phyloP scores from a whole-genome alignment of 2,329 filamentous ascomycete species.

The Fusarium compactum region DNA sequence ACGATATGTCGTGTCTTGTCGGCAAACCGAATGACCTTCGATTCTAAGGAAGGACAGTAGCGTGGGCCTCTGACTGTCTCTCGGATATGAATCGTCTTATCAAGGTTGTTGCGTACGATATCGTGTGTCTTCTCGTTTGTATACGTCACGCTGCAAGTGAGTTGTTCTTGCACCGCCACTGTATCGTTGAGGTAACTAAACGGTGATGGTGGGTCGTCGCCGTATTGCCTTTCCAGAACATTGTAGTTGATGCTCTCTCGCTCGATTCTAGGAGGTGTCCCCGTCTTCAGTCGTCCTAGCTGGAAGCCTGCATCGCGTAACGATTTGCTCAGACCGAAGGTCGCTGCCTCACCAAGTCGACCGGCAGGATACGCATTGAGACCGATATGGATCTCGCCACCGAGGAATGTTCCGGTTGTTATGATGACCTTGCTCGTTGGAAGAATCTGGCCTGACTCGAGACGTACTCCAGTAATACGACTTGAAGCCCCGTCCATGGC shows the following conservation, averaged over 20 bases:
- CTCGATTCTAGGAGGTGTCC: slow-evolving; percentile 90
- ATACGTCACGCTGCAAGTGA: slow-evolving; percentile 87
- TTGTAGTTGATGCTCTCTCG: slow-evolving; percentile 84
- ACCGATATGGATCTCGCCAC: slow-evolving; percentile 96
- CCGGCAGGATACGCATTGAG: slow-evolving; percentile 87
- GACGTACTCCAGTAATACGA: slow-evolving; percentile 83
- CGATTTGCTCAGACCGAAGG: slow-evolving; percentile 91
- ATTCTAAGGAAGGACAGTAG: slow-evolving; percentile 95
- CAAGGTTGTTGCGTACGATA: slow-evolving; percentile 88
- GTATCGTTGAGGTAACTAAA: slow-evolving; percentile 90
- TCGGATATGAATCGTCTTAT: slow-evolving; percentile 95
- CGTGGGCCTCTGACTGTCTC: slow-evolving; percentile 94
- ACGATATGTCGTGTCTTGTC: slow-evolving; percentile 87
- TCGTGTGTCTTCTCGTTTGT: slow-evolving; percentile 87
- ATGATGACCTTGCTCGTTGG: slow-evolving; percentile 87
- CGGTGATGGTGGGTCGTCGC: slow-evolving; percentile 86
- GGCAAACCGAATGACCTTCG: slow-evolving; percentile 89
- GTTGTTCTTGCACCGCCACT: slow-evolving; percentile 83
- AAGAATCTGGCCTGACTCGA: slow-evolving; percentile 89
- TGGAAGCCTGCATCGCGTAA: slow-evolving; percentile 88
- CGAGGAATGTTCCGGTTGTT: slow-evolving; percentile 94
- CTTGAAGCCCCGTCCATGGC: slow-evolving; percentile 63
- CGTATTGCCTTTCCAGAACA: slow-evolving; percentile 77
- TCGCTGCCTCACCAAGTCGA: slow-evolving; percentile 93
- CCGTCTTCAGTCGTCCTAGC: slow-evolving; percentile 92